Evolutionary conservation across 1,284 basidiomycete species (phyloP).

Genomic region (Naganishia albida): DNA sequence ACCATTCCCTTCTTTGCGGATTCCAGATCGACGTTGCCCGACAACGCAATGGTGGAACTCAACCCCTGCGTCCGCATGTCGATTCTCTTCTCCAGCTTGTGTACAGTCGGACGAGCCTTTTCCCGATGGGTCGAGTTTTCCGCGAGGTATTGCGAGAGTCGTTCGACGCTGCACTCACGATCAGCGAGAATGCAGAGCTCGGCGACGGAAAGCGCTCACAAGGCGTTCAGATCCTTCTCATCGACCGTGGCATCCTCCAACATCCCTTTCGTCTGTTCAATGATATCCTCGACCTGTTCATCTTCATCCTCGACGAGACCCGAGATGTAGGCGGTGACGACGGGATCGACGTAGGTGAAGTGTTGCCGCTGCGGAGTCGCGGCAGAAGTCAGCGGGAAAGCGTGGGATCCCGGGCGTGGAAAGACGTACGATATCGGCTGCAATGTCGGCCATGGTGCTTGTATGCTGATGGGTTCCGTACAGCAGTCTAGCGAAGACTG

Average conservation of each 20-base stretch:
- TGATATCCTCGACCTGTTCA: slow-evolving; percentile 79
- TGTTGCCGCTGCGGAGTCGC: slow-evolving; percentile 58
- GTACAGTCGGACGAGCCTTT: slow-evolving; percentile 60
- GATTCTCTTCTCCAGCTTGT: slow-evolving; percentile 88
- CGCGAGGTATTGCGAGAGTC: slow-evolving; percentile 69
- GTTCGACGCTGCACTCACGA: slow-evolving; percentile 55
- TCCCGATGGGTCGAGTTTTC: slow-evolving; percentile 61
- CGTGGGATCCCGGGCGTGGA: not conserved
- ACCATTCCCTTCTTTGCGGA: slow-evolving; percentile 92
- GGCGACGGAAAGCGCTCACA: slow-evolving; percentile 40
- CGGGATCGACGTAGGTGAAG: slow-evolving; percentile 87
- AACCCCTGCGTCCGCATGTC: slow-evolving; percentile 82
- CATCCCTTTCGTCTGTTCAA: slow-evolving; percentile 74
- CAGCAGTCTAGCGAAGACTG: not conserved
- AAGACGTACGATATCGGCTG: slow-evolving; percentile 39
- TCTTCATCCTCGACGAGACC: slow-evolving; percentile 91
- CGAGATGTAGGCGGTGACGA: slow-evolving; percentile 87
- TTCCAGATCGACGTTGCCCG: slow-evolving; percentile 87
- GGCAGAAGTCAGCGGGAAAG: not conserved
- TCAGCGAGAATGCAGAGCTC: not conserved
- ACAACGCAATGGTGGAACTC: slow-evolving; percentile 77
- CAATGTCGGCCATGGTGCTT: slow-evolving; percentile 39
- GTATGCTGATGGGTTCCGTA: not conserved
- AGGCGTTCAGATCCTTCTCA: slow-evolving; percentile 50
- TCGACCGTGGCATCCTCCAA: slow-evolving; percentile 57